Base-by-base conservation (phyloP, 202 grass and related monocot species). In the Setaria viridis region DNA sequence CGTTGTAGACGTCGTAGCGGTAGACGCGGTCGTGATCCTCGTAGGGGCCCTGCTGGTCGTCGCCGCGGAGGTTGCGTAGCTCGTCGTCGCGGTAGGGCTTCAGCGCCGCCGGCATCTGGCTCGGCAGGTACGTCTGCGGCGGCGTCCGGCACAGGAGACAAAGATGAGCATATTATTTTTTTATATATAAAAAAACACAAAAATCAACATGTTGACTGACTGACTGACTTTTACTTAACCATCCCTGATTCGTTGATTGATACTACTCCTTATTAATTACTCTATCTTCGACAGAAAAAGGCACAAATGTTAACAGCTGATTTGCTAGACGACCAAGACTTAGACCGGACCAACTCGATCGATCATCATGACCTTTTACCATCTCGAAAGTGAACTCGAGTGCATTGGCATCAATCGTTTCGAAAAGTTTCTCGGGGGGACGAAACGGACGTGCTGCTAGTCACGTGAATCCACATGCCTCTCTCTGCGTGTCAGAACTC, bases 1-100 rank as follows among this genome's bases (percentile, higher is more conserved):
- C 92, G 69, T 97, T 97, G 87, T 97, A 97, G 79, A 90, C 77
- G 34, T 78, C 95, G 74, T 97, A 97, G 86, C 79, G 74, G 85
- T 97, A 97, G 1, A 97, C 82, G 32, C 95, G 90, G 82, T 97
- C 90, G 70, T 90, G 84, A 79, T 97, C 92, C 73, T 91, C 0
- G 20, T 93, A 91, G 4, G 85, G 56, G 20, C 90, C 78, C 35
- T 78, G 47, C 62, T 80, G 85, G 70, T 93, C 43, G 48, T 93
- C 90, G 35, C 95, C 92, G 41, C 88, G 75, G 58, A 97, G 95
- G 81, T 90, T 59, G 19, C 29, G 71, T 34, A 97, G 92, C 79
- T 97, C 95, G 35, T 93, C 88, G 56, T 94, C 86, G 53, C 94
- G 84, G 90, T 93, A 97, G 1, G 85, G 84, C 51, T 58, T 67